These are phyloP conservation scores for Pneumocystis canis DNA, from an alignment of 1,139 yeast species.

Conservation along the genomic window DNA sequence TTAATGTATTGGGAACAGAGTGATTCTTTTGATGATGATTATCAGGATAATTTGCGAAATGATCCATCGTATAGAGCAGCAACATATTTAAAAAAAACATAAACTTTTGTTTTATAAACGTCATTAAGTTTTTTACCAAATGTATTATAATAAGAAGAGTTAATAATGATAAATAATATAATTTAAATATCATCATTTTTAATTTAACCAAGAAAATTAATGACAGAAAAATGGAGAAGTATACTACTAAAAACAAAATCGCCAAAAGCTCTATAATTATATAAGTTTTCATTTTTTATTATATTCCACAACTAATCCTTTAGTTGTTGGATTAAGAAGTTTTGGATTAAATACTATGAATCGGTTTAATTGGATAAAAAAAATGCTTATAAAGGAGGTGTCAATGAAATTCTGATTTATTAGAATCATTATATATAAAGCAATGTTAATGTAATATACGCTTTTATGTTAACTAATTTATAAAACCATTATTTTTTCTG, in stretches of 20 bases:
- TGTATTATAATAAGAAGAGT: no score
- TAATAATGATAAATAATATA: no score
- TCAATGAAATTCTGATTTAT: neutral
- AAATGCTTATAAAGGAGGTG: neutral
- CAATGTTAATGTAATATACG: neutral
- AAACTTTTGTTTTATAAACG: no score
- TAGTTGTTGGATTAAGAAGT: constrained; percentile 61
- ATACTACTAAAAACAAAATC: constrained; percentile 81
- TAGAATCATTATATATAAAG: neutral
- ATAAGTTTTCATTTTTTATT: constrained; percentile 22
- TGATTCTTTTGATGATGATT: neutral
- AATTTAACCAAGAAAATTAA: constrained; percentile 54
- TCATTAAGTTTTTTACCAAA: no score
- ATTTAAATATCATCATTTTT: no score
- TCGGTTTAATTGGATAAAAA: constrained; percentile 23
- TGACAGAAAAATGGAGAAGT: constrained; percentile 73
- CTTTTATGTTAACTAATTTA: neutral
- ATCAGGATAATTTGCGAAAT: neutral
- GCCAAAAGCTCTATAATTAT: constrained; percentile 56
- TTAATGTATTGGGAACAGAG: neutral
- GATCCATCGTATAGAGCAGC: neutral
- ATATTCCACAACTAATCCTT: constrained; percentile 58
- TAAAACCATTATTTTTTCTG: neutral
- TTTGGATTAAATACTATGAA: constrained; percentile 61
- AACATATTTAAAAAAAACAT: constrained; percentile 1